Evolutionary conservation across 2,329 filamentous ascomycete species (phyloP), one percentile per base, ranked within the genome.

Genomic region (Intubia oerlemansii): DNA sequence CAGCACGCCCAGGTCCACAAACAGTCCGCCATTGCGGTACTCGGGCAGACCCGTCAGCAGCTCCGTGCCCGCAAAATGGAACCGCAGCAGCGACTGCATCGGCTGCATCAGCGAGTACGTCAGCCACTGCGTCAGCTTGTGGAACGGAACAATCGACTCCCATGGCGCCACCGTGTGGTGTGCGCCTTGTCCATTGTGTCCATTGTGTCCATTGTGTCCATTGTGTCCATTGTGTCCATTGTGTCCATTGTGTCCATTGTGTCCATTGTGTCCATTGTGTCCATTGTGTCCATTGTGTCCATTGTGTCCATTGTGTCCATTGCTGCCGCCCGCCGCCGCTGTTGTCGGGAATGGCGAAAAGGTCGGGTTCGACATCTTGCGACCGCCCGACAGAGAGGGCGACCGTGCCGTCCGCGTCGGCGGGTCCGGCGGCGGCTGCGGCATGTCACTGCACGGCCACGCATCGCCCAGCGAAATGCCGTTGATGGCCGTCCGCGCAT

Each of bases 71-170:
- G 47, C 51, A 47, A 65, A 66, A 10, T 56, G 48, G 10, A 59
- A 52, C 2, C 53, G 52, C 8, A 71, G 48, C 1, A 68, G 44
- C 2, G 55, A 53, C 27, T 58, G 53, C 39, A 71, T 67, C 0
- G 65, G 63, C 4, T 77, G 70, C 51, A 74, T 77, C 32, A 93
- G 64, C 3, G 81, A 91, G 52, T 92, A 92, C 28, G 77, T 80
- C 32, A 93, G 71, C 84, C 84, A 93, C 49, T 92, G 82, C 0
- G 82, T 90, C 20, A 91, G 63, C 52, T 91, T 77, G 42, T 69
- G 65, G 41, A 51, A 50, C 3, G 48, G 48, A 10, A 80, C 67
- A 41, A 90, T 85, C 39, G 62, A 73, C 46, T 85, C 77, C 75
- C 76, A 81, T 1, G 69, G 61, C 38, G 70, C 57, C 6, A 64